phyloP scores from a whole-genome alignment of 768 basidiomycete genomes.

The Termitomyces heimii region DNA sequence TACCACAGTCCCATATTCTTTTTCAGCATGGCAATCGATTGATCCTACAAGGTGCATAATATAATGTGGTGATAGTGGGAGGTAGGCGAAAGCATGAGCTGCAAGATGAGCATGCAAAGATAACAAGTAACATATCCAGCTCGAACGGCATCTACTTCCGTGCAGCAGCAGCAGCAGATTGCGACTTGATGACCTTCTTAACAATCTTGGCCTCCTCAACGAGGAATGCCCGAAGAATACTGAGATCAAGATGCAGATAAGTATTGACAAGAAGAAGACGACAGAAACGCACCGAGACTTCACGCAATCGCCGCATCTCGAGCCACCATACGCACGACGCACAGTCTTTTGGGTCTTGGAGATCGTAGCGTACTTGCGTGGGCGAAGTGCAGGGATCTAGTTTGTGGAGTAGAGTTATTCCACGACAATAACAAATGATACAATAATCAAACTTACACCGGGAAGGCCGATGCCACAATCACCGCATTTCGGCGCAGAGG shows the following conservation, averaged over 20 bases:
- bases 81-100: constrained; percentile 15
- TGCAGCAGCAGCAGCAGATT: constrained; percentile 28
- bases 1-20: neutral
- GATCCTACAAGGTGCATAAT: constrained; percentile 22
- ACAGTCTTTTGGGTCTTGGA: constrained; percentile 98
- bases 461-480: constrained; percentile 94
- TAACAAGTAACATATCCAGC: constrained; percentile 6
- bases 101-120: constrained; percentile 8
- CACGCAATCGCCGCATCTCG: constrained; percentile 93
- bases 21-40: constrained; percentile 8
- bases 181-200: constrained; percentile 97
- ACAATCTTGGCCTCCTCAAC: constrained; percentile 99
- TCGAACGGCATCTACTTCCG: constrained; percentile 32
- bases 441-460: constrained; percentile 58
- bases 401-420: neutral
- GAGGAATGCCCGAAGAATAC: constrained; percentile 96
- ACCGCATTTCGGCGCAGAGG: constrained; percentile 92
- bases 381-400: constrained; percentile 92
- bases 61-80: neutral
- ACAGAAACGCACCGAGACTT: constrained; percentile 72
- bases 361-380: constrained; percentile 91
- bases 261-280: neutral
- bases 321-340: constrained; percentile 93
- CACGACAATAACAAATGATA: neutral
- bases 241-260: constrained; percentile 23